phyloP scores from a whole-genome alignment of 257 asterid species.

The Prunella vulgaris region DNA sequence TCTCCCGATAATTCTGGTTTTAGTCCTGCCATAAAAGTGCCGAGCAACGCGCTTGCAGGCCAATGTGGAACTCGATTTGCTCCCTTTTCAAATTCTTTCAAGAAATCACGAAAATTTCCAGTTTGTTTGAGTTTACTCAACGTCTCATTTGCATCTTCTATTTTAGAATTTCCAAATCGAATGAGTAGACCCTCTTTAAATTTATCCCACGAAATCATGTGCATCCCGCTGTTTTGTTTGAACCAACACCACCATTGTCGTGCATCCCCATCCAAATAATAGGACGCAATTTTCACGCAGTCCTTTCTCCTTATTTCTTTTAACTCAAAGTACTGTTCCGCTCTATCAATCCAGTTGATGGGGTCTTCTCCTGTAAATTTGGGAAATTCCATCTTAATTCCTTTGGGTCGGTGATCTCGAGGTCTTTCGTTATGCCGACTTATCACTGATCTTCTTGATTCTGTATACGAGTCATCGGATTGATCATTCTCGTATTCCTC shows the following conservation, averaged over 20 bases:
- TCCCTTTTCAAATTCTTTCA: background rate
- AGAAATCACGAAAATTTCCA: background rate
- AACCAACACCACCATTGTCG: background rate
- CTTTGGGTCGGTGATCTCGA: background rate
- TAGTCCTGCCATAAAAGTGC: too few species aligned
- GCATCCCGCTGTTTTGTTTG: too few species aligned
- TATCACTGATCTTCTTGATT: too few species aligned
- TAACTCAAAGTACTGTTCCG: background rate
- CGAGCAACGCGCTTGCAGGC: too few species aligned
- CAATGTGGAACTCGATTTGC: too few species aligned
- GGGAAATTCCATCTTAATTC: background rate
- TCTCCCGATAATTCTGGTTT: too few species aligned
- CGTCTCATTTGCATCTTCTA: background rate
- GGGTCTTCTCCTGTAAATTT: background rate
- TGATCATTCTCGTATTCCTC: too few species aligned
- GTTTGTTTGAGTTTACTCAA: background rate
- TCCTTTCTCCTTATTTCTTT: background rate
- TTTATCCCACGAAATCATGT: background rate
- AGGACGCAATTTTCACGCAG: background rate
- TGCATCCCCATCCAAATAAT: background rate
- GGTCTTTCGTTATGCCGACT: background rate
- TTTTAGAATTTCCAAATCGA: background rate
- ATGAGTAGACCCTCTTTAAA: background rate
- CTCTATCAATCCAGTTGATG: background rate
- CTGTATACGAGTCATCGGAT: too few species aligned